phyloP scores from a whole-genome alignment of 305 asterid genomes.

The Solanum hybrid region DNA sequence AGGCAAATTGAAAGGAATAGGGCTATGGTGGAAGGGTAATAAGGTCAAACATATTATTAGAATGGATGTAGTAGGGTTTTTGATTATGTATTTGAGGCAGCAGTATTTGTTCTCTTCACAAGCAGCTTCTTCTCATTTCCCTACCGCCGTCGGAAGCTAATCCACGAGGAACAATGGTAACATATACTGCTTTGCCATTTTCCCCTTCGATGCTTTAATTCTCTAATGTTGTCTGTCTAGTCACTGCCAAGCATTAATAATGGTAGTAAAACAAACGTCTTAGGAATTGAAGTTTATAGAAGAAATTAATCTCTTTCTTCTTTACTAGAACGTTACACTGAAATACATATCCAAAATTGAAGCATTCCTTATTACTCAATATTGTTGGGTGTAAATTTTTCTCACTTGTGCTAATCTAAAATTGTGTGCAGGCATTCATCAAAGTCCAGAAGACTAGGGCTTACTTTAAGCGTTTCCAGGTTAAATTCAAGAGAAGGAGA shows the following conservation, averaged over 20 bases:
- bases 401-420: neutral
- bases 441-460: constrained; percentile 70
- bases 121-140: neutral
- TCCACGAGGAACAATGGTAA: constrained; percentile 25
- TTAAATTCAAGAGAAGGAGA: constrained; percentile 84
- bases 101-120: neutral
- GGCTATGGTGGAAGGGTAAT: neutral
- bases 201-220: neutral
- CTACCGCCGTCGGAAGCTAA: constrained; percentile 10
- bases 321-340: neutral
- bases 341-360: neutral
- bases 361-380: neutral
- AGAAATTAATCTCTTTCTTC: neutral
- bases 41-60: neutral
- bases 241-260: neutral
- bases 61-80: constrained; percentile 20
- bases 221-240: neutral
- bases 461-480: constrained; percentile 85
- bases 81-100: constrained; percentile 10
- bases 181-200: neutral
- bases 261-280: neutral
- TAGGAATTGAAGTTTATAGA: neutral
- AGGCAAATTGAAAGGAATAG: neutral
- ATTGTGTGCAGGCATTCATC: constrained; percentile 37
- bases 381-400: neutral